Evolutionary conservation across 352 stramenopile species (phyloP).

Genomic region (Phytophthora crassamura): DNA sequence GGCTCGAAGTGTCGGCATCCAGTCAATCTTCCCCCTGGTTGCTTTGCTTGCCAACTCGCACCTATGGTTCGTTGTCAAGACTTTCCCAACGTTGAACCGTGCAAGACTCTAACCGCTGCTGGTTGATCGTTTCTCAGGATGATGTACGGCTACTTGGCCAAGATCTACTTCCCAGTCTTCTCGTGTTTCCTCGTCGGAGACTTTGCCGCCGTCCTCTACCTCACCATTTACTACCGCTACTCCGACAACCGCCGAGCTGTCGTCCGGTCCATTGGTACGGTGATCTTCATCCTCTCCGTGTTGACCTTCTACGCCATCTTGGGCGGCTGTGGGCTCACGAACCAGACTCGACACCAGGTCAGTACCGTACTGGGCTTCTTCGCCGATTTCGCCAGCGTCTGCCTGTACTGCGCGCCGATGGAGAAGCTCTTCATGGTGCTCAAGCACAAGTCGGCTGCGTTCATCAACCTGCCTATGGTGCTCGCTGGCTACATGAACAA

Average conservation of each 20-base stretch:
- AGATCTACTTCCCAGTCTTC: constrained; percentile 49
- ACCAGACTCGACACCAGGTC: constrained; percentile 40
- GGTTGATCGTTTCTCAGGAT: constrained; percentile 26
- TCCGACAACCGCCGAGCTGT: constrained; percentile 36
- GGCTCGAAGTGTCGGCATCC: constrained; percentile 34
- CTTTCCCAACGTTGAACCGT: background rate
- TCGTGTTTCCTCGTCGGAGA: constrained; percentile 42
- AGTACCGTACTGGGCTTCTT: constrained; percentile 44
- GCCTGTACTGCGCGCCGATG: constrained; percentile 55
- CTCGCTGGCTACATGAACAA: constrained; percentile 52
- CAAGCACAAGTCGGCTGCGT: constrained; percentile 51
- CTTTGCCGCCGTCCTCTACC: constrained; percentile 34
- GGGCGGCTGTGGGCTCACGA: constrained; percentile 35
- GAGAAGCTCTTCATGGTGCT: constrained; percentile 51
- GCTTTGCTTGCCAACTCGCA: constrained; percentile 45
- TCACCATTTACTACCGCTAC: constrained; percentile 42
- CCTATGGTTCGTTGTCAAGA: constrained; percentile 30
- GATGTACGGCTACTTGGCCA: constrained; percentile 46
- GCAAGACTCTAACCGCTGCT: no score
- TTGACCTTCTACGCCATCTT: constrained; percentile 49
- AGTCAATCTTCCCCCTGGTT: constrained; percentile 44
- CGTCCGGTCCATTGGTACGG: constrained; percentile 15
- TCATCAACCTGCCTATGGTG: constrained; percentile 56
- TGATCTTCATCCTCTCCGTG: constrained; percentile 29
- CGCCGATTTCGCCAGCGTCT: constrained; percentile 47